Base-by-base conservation (phyloP, 257 asterid species). In the Salvia miltiorrhiza region DNA sequence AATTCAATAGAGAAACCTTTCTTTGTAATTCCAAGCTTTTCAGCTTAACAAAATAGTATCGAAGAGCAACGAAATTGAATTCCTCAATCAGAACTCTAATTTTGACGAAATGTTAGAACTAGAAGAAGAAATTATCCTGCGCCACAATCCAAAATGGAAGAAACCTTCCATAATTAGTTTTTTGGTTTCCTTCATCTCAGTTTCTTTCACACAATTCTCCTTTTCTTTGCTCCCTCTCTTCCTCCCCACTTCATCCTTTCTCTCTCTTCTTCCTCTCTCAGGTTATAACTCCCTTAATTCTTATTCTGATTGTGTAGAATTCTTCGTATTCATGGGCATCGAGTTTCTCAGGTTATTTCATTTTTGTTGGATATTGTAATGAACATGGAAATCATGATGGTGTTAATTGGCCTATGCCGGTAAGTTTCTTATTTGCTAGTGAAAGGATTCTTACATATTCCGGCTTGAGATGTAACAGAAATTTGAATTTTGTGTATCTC, bases 211-310 rank as follows among this genome's bases (percentile, higher is more conserved):
- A 23, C 88, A 84, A 57, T 65, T 78, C 39, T 53, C 82, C 41
- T 70, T 84, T 12, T 76, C 72, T 73, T 35, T 74, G 69, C 79
- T 79, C 70, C 77, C 78, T 63, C 13, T 72, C 54, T 65, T 65
- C 65, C 65, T 84, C 21, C 87, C 89, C 69, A 41, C 76, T 39
- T 69, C 74, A 28, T 35, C 82, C 55, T 35, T 67, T 33, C 61
- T 81, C 73, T 16, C 57, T 65, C 78, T 84, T 54, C 81, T 84
- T 49, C 82, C 85, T 12, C 73, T 77, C 57, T 71, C 87, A 81
- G 87, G 89, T 84, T 20, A 32, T n/a, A n/a, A n/a, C n/a, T n/a
- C n/a, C n/a, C n/a, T n/a, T 26, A 4, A 16, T 23, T 17, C 37
- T 45, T 30, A 56, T 58, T 56, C 49, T 12, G 28, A 26, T 55